Evolutionary conservation across 345 rosid genomes (phyloP), one percentile per base, ranked within the genome.

Genomic region (Leavenworthia alabamica): DNA sequence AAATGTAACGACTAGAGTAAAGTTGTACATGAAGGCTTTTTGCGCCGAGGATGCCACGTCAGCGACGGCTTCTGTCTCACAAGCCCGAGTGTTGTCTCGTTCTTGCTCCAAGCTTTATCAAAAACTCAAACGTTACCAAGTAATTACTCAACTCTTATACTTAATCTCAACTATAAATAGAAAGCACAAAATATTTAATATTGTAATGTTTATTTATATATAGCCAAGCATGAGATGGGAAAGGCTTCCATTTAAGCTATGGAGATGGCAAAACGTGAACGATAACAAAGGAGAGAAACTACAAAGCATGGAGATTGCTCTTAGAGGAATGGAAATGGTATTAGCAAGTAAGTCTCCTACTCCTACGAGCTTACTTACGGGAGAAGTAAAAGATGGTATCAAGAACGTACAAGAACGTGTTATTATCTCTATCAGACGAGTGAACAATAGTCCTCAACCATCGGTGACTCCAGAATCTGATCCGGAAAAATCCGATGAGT

Each of bases 201-300:
- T 1, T 51, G n/a, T n/a, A 57, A 60, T 39, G 10, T 51, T 19
- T 47, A 2, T 50, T 27, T 52, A 31, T 37, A 24, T 59, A 47
- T 73, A 91, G 96, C 90, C 73, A 76, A 83, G 93, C 78, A 71
- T 81, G 82, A 72, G 73, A 66, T 92, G 95, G 90, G 96, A 92
- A 83, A 82, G 60, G 26, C 65, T 83, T 58, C 95, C 93, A 9
- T 70, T 80, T 49, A 84, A 67, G 54, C n/a, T 78, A 39, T 68
- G 76, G 74, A 77, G 75, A 40, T 66, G 75, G 17, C 78, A 60
- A 48, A 50, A 64, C 67, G 46, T 7, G 66, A 75, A 77, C 44
- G 60, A n/a, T 62, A 78, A 76, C 67, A 75, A 82, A 1, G 82
- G 60, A 52, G 81, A 75, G 17, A 79, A 67, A 53, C 68, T 86